These are phyloP conservation scores for Beauveria scarabaeidicola DNA, from an alignment of 2,329 filamentous ascomycete species.

Conservation along the genomic window DNA sequence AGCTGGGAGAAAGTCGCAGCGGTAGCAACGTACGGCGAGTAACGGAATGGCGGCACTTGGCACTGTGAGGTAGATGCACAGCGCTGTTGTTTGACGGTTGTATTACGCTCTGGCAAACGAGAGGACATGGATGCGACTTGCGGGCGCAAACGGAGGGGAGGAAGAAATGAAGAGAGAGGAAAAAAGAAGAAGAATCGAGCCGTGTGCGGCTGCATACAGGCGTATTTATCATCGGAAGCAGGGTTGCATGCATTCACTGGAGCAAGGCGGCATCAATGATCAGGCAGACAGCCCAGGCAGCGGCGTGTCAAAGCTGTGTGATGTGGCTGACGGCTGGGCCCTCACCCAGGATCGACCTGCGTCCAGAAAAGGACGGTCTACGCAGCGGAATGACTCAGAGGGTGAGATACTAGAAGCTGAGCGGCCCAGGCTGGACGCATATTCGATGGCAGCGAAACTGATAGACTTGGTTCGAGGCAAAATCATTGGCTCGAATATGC, in stretches of 20 bases:
- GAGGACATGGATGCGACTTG: neutral
- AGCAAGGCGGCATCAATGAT: slow-evolving; percentile 8
- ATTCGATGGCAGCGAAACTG: neutral
- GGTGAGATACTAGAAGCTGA: neutral
- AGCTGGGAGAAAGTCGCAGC: neutral
- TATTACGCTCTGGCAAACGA: neutral
- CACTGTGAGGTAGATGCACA: neutral
- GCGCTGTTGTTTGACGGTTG: neutral
- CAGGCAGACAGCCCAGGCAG: slow-evolving; percentile 9
- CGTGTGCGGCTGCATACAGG: neutral
- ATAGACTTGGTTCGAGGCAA: neutral
- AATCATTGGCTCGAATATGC: neutral
- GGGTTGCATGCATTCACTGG: slow-evolving; percentile 4
- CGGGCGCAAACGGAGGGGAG: neutral
- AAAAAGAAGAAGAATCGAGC: neutral
- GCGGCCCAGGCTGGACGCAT: neutral
- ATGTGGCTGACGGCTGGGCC: slow-evolving; percentile 8
- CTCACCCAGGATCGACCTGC: slow-evolving; percentile 3
- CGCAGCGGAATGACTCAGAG: slow-evolving; percentile 7
- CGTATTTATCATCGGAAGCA: slow-evolving; percentile 5
- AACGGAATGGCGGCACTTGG: neutral
- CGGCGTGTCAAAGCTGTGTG: slow-evolving; percentile 3
- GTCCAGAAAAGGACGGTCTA: neutral
- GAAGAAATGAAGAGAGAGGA: neutral
- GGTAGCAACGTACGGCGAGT: neutral